phyloP scores from a whole-genome alignment of 495 filamentous ascomycete genomes.

The Talaromyces borbonicus region DNA sequence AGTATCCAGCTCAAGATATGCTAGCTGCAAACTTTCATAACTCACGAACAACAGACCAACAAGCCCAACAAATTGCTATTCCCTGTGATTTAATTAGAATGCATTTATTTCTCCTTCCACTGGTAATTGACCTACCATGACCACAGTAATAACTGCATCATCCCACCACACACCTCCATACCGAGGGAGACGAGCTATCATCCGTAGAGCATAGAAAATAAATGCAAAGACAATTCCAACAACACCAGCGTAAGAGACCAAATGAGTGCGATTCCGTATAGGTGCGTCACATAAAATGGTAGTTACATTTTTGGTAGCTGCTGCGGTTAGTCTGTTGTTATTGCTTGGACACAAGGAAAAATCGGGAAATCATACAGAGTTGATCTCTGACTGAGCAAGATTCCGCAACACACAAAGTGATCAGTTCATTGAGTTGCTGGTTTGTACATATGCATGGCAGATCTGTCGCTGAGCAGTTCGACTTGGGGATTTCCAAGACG shows the following conservation, averaged over 20 bases:
- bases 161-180: slow-evolving; percentile 21
- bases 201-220: slow-evolving; percentile 18
- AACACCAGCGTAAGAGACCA: slow-evolving; percentile 18
- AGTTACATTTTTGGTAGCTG: slow-evolving; percentile 27
- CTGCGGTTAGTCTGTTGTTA: background rate
- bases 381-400: slow-evolving; percentile 19
- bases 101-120: background rate
- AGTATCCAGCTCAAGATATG: background rate
- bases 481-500: slow-evolving; percentile 12
- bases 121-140: slow-evolving; percentile 14
- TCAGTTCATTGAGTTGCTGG: slow-evolving; percentile 7
- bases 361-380: slow-evolving; percentile 12
- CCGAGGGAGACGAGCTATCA: slow-evolving; percentile 17
- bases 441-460: slow-evolving; percentile 20
- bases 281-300: slow-evolving; percentile 18
- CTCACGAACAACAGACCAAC: background rate
- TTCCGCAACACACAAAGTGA: slow-evolving; percentile 15
- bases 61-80: background rate
- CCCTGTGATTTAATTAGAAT: background rate
- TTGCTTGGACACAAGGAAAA: background rate
- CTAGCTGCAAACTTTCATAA: background rate
- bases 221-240: slow-evolving; percentile 17
- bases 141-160: slow-evolving; percentile 21
- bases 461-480: slow-evolving; percentile 16
- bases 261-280: slow-evolving; percentile 16